These are phyloP conservation scores for Purpureocillium lavendulum DNA, from an alignment of 2,329 filamentous ascomycete species.

Conservation along the genomic window DNA sequence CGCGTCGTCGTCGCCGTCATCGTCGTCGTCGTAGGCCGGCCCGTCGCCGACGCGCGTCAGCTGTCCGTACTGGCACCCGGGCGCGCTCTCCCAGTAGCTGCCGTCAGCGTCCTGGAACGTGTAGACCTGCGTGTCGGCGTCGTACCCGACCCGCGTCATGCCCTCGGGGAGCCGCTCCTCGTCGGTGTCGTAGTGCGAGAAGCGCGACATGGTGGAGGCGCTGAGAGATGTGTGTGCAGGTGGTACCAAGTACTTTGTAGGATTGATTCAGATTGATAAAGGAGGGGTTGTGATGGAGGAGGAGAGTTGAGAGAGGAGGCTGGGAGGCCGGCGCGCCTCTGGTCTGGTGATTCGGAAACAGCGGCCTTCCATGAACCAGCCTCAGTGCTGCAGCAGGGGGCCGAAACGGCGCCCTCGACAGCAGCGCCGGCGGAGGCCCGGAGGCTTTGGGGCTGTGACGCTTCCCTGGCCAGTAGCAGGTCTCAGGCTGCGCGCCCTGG, in stretches of 20 bases:
- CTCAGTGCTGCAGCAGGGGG: too few relatives aligned
- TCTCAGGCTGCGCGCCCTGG: too few relatives aligned
- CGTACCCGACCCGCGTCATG: slow-evolving; percentile 47
- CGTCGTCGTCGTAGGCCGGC: slow-evolving; percentile 14
- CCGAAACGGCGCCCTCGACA: too few relatives aligned
- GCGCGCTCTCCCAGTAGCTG: slow-evolving; percentile 39
- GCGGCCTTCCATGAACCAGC: too few relatives aligned
- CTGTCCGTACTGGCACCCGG: slow-evolving; percentile 40
- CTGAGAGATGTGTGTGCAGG: not conserved
- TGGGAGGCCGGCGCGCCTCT: too few relatives aligned
- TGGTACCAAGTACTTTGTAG: not conserved
- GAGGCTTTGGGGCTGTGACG: too few relatives aligned
- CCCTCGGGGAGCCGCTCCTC: slow-evolving; percentile 45
- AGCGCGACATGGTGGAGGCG: slow-evolving; percentile 27
- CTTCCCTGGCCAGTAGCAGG: too few relatives aligned
- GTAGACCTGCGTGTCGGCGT: slow-evolving; percentile 45
- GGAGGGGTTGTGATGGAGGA: too few relatives aligned
- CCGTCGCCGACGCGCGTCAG: slow-evolving; percentile 30
- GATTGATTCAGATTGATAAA: not conserved
- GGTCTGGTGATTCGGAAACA: too few relatives aligned
- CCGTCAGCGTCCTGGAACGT: slow-evolving; percentile 42
- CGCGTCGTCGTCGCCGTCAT: slow-evolving; percentile 17
- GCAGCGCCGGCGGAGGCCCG: too few relatives aligned
- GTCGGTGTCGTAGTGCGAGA: slow-evolving; percentile 35
- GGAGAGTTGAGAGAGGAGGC: too few relatives aligned